A percentile compares a stretch with the other conserved stretches of the same genome.
phyloP scores from a whole-genome alignment of 495 filamentous ascomycete species.

The Ramalina intermedia region DNA sequence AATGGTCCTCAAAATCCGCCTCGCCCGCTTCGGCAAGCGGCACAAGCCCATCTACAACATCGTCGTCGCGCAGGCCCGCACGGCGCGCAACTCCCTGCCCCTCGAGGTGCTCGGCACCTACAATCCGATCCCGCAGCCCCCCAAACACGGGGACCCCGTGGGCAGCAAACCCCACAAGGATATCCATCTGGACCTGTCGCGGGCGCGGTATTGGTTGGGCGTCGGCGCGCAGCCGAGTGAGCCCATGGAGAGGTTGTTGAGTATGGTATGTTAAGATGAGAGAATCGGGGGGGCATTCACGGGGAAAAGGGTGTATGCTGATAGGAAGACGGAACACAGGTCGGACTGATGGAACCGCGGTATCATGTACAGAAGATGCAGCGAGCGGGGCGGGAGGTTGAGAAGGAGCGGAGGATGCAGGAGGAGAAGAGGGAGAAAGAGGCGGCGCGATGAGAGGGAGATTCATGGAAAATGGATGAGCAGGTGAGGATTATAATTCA shows the following conservation, averaged over 20 bases:
- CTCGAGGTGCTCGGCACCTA: conserved; percentile 79
- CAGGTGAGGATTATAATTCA: not conserved
- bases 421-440: not conserved
- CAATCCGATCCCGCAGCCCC: conserved; percentile 69
- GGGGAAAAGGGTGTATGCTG: too few species aligned
- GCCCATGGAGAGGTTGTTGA: conserved; percentile 70
- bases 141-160: conserved; percentile 37
- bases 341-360: conserved; percentile 16
- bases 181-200: conserved; percentile 38
- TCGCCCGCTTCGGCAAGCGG: conserved; percentile 83
- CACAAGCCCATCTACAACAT: conserved; percentile 92
- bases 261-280: conserved; percentile 49
- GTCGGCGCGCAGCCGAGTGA: conserved; percentile 92
- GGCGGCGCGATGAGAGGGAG: not conserved
- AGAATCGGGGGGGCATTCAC: not conserved
- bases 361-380: conserved; percentile 9
- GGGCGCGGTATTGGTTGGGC: conserved; percentile 91
- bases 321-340: not conserved
- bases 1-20: conserved; percentile 88
- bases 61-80: conserved; percentile 83
- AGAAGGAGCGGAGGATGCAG: not conserved
- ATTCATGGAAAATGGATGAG: not conserved
- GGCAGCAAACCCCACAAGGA: conserved; percentile 64
- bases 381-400: conserved; percentile 6
- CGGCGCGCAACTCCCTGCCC: conserved; percentile 71